These are phyloP conservation scores for Mycotypha africana DNA, from an alignment of 371 early-diverging fungal genomes.

Conservation along the genomic window DNA sequence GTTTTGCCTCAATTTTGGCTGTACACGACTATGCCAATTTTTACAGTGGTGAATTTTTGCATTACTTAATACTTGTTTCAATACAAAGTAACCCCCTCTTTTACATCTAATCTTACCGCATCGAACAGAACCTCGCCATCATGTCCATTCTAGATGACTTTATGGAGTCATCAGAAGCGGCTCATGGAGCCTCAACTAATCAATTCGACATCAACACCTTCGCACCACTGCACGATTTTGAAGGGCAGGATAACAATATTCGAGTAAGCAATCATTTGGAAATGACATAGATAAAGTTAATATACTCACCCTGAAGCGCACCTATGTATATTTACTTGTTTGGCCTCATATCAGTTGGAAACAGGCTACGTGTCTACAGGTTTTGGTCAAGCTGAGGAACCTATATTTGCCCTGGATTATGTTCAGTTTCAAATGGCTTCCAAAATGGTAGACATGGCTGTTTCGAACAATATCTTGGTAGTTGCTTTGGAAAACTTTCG, in stretches of 20 bases:
- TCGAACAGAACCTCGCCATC: background rate
- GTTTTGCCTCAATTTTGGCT: too few relatives aligned
- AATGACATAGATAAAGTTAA: too few relatives aligned
- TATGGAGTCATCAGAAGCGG: constrained; percentile 28
- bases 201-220: constrained; percentile 12
- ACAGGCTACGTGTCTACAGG: constrained; percentile 51
- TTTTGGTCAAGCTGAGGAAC: constrained; percentile 36
- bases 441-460: constrained; percentile 60
- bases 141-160: constrained; percentile 35
- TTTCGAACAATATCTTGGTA: constrained; percentile 75
- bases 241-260: constrained; percentile 17
- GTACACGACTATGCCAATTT: too few relatives aligned
- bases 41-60: too few relatives aligned
- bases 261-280: constrained; percentile 23
- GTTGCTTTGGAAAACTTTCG: constrained; percentile 63
- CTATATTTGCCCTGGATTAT: constrained; percentile 71
- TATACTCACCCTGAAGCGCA: too few relatives aligned
- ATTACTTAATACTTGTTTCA: background rate
- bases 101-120: background rate
- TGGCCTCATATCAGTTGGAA: constrained; percentile 44
- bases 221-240: constrained; percentile 10
- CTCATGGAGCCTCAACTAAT: constrained; percentile 11
- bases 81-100: background rate
- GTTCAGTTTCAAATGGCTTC: constrained; percentile 81
- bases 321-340: too few relatives aligned